A percentile compares a stretch with the other conserved stretches of the same genome.
These are phyloP conservation scores for Penicillium sp. DNA, from an alignment of 2,329 filamentous ascomycete genomes.

Conservation along the genomic window DNA sequence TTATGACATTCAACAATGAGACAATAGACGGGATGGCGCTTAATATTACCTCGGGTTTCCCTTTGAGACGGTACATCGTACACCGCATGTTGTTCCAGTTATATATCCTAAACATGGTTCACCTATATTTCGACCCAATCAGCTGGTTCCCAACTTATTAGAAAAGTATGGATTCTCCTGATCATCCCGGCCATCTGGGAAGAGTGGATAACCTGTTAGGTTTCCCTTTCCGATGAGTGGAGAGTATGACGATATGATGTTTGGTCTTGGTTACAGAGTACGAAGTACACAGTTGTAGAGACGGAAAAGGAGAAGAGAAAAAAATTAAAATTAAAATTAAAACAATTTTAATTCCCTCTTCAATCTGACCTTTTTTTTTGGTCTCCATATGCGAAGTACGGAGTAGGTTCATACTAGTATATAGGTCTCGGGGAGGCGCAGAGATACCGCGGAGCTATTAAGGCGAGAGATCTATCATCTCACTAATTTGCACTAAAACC, in stretches of 20 bases:
- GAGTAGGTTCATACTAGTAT: constrained; percentile 10
- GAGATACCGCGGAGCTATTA: constrained; percentile 16
- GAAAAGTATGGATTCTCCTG: constrained; percentile 3
- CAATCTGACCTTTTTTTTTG: constrained; percentile 3
- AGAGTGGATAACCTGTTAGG: constrained; percentile 6
- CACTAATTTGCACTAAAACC: constrained; percentile 37
- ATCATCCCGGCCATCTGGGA: constrained; percentile 8
- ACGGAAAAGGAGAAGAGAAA: background rate
- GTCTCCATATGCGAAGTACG: no score
- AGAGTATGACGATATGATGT: constrained; percentile 6
- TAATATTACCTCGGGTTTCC: background rate
- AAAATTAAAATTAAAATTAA: background rate
- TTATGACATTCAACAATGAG: background rate
- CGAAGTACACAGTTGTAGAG: background rate
- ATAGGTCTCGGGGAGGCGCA: constrained; percentile 23
- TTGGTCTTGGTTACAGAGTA: background rate
- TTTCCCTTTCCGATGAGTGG: constrained; percentile 4
- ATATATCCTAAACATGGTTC: background rate
- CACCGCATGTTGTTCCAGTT: constrained; percentile 3
- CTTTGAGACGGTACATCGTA: background rate
- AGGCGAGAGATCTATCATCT: constrained; percentile 43
- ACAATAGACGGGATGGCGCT: constrained; percentile 1
- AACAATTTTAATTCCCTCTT: background rate
- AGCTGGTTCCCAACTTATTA: constrained; percentile 5
- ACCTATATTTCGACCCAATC: constrained; percentile 1